Base-by-base conservation (phyloP, 1,284 basidiomycete genomes). In the Hemileia vastatrix region DNA sequence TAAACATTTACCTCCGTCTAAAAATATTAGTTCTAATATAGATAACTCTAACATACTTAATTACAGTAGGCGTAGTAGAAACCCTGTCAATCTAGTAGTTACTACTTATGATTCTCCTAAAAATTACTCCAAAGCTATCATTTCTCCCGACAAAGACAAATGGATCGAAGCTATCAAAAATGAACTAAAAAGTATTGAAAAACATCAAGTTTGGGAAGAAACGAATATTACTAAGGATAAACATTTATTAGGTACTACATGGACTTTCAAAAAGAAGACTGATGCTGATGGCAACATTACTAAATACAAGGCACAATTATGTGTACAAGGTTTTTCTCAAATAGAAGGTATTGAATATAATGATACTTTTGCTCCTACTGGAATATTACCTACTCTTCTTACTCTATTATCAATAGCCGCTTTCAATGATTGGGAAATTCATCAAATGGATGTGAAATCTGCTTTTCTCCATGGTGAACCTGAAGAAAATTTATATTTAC, bases 311-410 rank as follows among this genome's bases (percentile, higher is more conserved):
- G n/a, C n/a, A n/a, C n/a, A n/a, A n/a, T n/a, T n/a, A n/a, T n/a
- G n/a, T n/a, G n/a, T n/a, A n/a, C n/a, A n/a, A n/a, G n/a, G n/a
- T n/a, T n/a, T n/a, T n/a, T n/a, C n/a, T n/a, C n/a, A n/a, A n/a
- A n/a, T n/a, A n/a, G n/a, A n/a, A n/a, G n/a, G n/a, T n/a, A n/a
- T n/a, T n/a, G n/a, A n/a, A 27, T 54, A 54, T 33, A 54, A 54
- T 19, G 18, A 54, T 4, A 54, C 53, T 2, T 54, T 33, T 54
- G 24, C 53, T 33, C 53, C 53, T 5, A 54, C 53, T 36, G 53
- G 53, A 18, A 2, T 13, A n/a, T 13, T 36, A n/a, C 31, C 15
- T n/a, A 40, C 27, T 18, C 33, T 54, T 33, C n/a, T 9, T 9
- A 36, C 18, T 2, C 5, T 54, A n/a, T 33, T 32, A 4, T 19